Percentiles rank a stretch among this genome's conserved stretches.
Evolutionary conservation across 108 stramenopile species (phyloP).

Genomic region (Cylindrotheca closterium): DNA sequence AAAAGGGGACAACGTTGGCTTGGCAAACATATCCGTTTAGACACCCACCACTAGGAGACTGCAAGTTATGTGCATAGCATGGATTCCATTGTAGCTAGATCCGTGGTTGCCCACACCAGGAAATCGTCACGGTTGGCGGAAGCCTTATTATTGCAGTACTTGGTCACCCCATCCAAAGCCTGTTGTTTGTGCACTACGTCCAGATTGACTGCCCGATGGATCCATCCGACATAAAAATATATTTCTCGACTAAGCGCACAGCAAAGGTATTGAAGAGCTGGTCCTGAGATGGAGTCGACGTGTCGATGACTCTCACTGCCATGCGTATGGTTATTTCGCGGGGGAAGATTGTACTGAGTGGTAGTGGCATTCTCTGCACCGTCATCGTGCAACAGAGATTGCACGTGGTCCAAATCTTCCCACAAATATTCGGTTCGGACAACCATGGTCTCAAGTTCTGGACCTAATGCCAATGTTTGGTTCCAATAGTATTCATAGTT

Average conservation of each 20-base stretch:
- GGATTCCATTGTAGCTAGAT: no score
- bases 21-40: no score
- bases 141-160: no score
- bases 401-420: constrained; percentile 19
- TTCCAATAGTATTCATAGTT: constrained; percentile 23
- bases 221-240: constrained; percentile 6
- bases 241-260: constrained; percentile 14
- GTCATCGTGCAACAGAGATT: not conserved
- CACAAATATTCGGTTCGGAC: constrained; percentile 40
- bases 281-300: not conserved
- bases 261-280: constrained; percentile 4
- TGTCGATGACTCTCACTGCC: constrained; percentile 20
- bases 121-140: no score
- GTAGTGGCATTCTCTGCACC: not conserved
- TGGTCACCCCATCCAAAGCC: not conserved
- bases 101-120: no score
- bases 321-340: constrained; percentile 3
- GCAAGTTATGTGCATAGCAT: no score
- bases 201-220: constrained; percentile 9
- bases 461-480: constrained; percentile 9
- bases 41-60: no score
- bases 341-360: not conserved
- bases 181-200: not conserved
- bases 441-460: constrained; percentile 35
- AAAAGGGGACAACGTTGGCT: no score